Evolutionary conservation across 2,329 filamentous ascomycete species (phyloP), one percentile per base, ranked within the genome.

Genomic region (Epichloe elymi): DNA sequence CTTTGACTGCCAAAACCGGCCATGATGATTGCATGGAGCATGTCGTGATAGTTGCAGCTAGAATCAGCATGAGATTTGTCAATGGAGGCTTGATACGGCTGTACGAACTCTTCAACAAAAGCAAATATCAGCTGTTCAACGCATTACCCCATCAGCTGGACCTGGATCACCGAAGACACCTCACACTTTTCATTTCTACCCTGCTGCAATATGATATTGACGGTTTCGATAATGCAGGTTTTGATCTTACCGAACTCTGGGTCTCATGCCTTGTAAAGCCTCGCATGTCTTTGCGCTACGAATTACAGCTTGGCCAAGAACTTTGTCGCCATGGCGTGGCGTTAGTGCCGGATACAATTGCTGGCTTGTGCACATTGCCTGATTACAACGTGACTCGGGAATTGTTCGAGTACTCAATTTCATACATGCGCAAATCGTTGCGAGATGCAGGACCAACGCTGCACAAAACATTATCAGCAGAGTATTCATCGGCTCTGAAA

Each of bases 201-300:
- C 62, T 83, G 8, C 61, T 80, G 19, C 70, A 72, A 50, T 63
- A 71, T 46, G 66, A 67, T 7, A 60, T 75, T 19, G 65, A 72
- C 37, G 70, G 76, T 48, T 74, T 78, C 53, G 65, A 65, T 53
- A 66, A 74, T 39, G 58, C 74, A 3, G 70, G 66, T 2, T 65
- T 69, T n/a, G 71, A 68, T 8, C 59, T 75, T 10, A 63, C 74
- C 4, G 72, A 75, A 40, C 61, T 80, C n/a, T 81, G 79, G 73
- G 57, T 76, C 41, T 58, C 74, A 19, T 69, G 72, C 7, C 64
- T 82, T 44, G 69, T 73, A 41, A 78, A 77, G 56, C 77, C 79
- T 4, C 63, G 57, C 3, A 59, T 63, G 40, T 69, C 66, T 20
- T 54, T 78, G 14, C 65, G 61, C 5, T 76, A 75, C 55, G 76